These are phyloP conservation scores for Taiozyma sp. DNA, from an alignment of 1,139 yeast species.

Conservation along the genomic window DNA sequence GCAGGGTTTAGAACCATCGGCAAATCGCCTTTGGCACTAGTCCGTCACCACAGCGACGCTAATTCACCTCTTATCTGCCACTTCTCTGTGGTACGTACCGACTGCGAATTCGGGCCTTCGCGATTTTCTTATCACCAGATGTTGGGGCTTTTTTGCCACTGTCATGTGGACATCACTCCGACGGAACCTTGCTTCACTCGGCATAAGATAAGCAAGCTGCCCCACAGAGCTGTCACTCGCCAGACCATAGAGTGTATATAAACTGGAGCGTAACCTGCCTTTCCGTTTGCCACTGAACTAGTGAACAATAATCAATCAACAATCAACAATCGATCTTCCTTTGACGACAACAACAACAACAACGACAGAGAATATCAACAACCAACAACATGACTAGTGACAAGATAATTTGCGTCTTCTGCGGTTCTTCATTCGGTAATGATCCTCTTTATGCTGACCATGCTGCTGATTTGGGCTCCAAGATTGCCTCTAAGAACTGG, in stretches of 20 bases:
- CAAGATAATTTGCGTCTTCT: constrained; percentile 71
- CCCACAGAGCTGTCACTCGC: neutral
- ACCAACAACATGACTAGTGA: constrained; percentile 3
- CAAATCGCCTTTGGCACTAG: neutral
- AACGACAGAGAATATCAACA: too few species aligned
- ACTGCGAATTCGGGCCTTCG: neutral
- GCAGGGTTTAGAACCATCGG: neutral
- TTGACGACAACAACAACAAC: neutral
- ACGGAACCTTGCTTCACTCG: neutral
- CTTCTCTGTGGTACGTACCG: neutral
- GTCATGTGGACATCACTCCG: neutral
- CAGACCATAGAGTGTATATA: neutral
- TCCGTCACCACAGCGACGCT: neutral
- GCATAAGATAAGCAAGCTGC: neutral
- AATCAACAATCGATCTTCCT: neutral
- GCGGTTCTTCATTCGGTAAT: constrained; percentile 78
- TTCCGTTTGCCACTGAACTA: neutral
- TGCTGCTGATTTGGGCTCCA: constrained; percentile 55
- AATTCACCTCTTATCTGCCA: neutral
- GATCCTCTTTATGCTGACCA: constrained; percentile 43
- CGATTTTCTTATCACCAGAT: neutral
- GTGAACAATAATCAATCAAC: neutral
- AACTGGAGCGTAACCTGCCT: neutral
- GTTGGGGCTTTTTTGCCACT: neutral
- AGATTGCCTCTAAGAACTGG: constrained; percentile 55